Conservation (phyloP, 441 rosid species). For the Pelargonium fulgidum region DNA sequence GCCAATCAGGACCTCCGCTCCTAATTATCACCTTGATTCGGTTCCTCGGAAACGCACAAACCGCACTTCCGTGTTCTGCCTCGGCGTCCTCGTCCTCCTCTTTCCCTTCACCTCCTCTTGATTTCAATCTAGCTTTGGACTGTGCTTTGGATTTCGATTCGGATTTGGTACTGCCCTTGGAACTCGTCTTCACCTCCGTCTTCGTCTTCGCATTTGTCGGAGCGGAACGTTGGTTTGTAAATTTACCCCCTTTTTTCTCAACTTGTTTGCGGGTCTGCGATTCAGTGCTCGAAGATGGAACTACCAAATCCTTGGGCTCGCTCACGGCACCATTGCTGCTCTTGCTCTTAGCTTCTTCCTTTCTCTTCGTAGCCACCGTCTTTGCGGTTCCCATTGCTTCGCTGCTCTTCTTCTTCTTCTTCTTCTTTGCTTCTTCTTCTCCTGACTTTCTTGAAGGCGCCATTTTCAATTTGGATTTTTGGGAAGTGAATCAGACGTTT, state of each 20-base stretch:
- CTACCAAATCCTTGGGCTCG: constrained; percentile 22
- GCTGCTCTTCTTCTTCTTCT: constrained; percentile 14
- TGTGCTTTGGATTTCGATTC: constrained; percentile 10
- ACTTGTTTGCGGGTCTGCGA: constrained; percentile 13
- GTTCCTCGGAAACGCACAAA: constrained; percentile 57
- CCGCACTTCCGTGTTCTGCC: background rate
- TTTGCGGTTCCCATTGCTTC: background rate
- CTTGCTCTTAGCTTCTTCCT: constrained; percentile 16
- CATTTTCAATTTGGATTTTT: background rate
- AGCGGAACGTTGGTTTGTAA: constrained; percentile 7
- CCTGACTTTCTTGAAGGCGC: constrained; percentile 14
- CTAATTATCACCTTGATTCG: constrained; percentile 66
- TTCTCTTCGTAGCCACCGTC: background rate
- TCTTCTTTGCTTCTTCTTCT: no score
- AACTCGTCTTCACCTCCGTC: no score
- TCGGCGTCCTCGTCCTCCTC: constrained; percentile 31
- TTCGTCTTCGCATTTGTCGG: background rate
- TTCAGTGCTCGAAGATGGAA: constrained; percentile 32
- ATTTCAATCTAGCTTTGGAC: constrained; percentile 14
- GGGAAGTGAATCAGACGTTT: background rate
- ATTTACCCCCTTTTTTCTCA: constrained; percentile 10
- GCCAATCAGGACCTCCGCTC: constrained; percentile 35
- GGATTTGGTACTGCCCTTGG: background rate
- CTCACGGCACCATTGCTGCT: constrained; percentile 25
- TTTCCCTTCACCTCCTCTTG: constrained; percentile 17